phyloP scores from a whole-genome alignment of 306 rosid species.

The Acmispon strigosus region DNA sequence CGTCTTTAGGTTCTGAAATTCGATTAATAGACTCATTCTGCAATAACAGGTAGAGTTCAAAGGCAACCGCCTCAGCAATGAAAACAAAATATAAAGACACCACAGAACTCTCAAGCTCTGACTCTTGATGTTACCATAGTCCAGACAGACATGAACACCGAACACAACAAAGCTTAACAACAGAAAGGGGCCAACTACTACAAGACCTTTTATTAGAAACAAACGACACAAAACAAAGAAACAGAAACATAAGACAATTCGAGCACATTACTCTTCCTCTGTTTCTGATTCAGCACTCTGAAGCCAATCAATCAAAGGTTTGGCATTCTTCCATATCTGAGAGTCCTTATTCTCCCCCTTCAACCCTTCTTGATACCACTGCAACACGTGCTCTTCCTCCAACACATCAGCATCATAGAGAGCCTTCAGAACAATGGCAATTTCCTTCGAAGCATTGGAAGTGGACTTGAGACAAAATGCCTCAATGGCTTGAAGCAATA shows the following conservation, averaged over 20 bases:
- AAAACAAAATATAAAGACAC: too few species aligned
- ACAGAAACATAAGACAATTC: background rate
- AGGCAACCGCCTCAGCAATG: too few species aligned
- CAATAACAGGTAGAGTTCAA: too few species aligned
- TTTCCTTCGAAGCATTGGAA: slow-evolving; percentile 42
- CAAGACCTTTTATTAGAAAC: slow-evolving; percentile 22
- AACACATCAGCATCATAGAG: slow-evolving; percentile 51
- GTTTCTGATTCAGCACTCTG: slow-evolving; percentile 68
- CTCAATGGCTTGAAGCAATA: slow-evolving; percentile 37
- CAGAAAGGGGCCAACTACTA: background rate
- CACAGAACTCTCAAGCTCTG: too few species aligned
- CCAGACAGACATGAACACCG: too few species aligned
- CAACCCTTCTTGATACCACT: slow-evolving; percentile 48
- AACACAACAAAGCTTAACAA: background rate
- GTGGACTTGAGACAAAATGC: slow-evolving; percentile 29
- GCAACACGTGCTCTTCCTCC: slow-evolving; percentile 46
- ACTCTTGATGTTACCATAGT: too few species aligned
- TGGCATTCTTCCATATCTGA: slow-evolving; percentile 47
- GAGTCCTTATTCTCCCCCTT: slow-evolving; percentile 38
- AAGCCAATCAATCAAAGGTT: slow-evolving; percentile 56
- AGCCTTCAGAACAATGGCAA: slow-evolving; percentile 47
- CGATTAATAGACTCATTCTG: too few species aligned
- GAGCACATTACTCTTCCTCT: slow-evolving; percentile 34
- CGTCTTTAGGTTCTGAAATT: too few species aligned
- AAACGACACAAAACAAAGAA: background rate